Conservation (phyloP, 75 land plant species). For the Pseudotsuga menziesii region DNA sequence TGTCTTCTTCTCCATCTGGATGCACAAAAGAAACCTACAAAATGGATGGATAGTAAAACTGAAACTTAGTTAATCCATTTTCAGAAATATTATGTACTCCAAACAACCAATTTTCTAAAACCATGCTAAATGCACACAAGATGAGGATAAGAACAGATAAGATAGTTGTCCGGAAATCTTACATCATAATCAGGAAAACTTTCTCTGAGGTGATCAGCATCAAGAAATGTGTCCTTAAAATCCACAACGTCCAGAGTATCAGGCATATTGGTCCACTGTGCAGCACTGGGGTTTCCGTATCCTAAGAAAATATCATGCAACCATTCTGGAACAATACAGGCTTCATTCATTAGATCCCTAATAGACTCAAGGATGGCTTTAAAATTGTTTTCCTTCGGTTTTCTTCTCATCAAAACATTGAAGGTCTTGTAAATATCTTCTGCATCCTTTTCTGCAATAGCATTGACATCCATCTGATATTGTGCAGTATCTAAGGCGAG, state of each 20-base stretch:
- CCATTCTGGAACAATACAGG: constrained; percentile 96
- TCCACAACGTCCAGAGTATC: constrained; percentile 75
- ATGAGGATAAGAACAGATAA: background rate
- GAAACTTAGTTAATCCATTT: background rate
- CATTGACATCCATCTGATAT: constrained; percentile 87
- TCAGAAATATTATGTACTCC: background rate
- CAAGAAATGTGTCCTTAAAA: constrained; percentile 94
- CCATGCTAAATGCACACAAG: constrained; percentile 7
- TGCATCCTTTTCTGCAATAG: constrained; percentile 63
- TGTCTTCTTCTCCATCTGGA: constrained; percentile 57
- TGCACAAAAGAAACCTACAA: constrained; percentile 57
- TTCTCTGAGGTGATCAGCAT: constrained; percentile 79
- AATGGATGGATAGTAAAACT: constrained; percentile 1
- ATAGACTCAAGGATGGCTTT: constrained; percentile 99
- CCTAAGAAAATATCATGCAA: constrained; percentile 91
- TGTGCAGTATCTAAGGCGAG: constrained; percentile 94
- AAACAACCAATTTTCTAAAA: background rate
- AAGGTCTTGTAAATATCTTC: constrained; percentile 88
- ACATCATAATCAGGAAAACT: constrained; percentile 76
- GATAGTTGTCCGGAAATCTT: background rate
- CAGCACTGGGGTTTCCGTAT: constrained; percentile 96
- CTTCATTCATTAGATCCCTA: constrained; percentile 95
- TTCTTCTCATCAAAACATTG: constrained; percentile 92
- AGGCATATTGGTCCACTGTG: constrained; percentile 95
- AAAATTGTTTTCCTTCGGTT: constrained; percentile 98